phyloP scores from a whole-genome alignment of 768 basidiomycete genomes.

The Panus rudis region DNA sequence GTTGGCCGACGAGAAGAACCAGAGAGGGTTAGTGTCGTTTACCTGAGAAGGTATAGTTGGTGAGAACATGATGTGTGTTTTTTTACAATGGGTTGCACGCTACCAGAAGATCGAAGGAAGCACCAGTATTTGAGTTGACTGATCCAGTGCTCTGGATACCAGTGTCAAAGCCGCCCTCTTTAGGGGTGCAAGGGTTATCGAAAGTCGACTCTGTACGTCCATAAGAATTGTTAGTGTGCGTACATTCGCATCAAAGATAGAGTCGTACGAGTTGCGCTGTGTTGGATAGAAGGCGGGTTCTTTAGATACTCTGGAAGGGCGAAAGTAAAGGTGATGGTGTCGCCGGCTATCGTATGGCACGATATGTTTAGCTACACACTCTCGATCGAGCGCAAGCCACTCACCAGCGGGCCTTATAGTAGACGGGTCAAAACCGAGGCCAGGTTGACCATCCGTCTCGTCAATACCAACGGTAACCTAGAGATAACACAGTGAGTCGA shows the following conservation, averaged over 20 bases:
- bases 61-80: not conserved
- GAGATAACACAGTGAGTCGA: too few species aligned
- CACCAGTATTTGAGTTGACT: conserved; percentile 5
- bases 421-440: conserved; percentile 14
- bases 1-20: conserved; percentile 13
- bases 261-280: conserved; percentile 16
- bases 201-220: conserved; percentile 14
- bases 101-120: conserved; percentile 4
- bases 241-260: not conserved
- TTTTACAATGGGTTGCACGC: not conserved
- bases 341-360: conserved; percentile 7
- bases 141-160: conserved; percentile 14
- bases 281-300: conserved; percentile 8
- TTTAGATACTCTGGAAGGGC: conserved; percentile 11
- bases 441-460: conserved; percentile 12
- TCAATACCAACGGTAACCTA: conserved; percentile 14
- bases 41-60: not conserved
- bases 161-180: conserved; percentile 19
- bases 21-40: conserved; percentile 12
- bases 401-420: conserved; percentile 10
- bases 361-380: not conserved
- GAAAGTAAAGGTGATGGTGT: conserved; percentile 12
- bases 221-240: not conserved
- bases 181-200: conserved; percentile 17
- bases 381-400: not conserved